These are phyloP conservation scores for Oryza australiensis DNA, from an alignment of 176 grass and related monocot genomes.

Conservation along the genomic window DNA sequence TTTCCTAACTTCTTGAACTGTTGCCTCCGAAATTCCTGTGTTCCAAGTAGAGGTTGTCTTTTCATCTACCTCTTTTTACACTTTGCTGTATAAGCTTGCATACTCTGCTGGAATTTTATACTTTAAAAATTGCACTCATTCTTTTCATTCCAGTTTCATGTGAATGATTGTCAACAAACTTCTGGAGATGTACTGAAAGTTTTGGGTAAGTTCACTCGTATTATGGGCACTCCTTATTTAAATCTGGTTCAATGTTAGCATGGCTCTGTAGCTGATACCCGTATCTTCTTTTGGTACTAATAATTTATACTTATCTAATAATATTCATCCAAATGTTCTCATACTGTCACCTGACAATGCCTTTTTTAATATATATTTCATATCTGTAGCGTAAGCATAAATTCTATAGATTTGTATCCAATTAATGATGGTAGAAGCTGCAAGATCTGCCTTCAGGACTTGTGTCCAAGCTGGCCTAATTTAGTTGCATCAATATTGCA, in stretches of 20 bases:
- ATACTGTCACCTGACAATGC: neutral
- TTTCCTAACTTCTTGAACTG: neutral
- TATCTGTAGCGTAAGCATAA: constrained; percentile 10
- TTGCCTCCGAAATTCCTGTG: neutral
- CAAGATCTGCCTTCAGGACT: neutral
- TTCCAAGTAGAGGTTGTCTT: constrained; percentile 23
- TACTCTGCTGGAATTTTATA: constrained; percentile 21
- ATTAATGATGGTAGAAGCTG: neutral
- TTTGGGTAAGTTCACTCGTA: constrained; percentile 43
- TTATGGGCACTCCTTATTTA: constrained; percentile 27
- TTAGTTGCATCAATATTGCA: neutral
- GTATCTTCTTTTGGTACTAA: neutral
- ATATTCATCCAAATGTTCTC: neutral
- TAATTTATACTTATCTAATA: neutral
- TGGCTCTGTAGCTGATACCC: neutral
- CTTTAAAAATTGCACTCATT: constrained; percentile 26
- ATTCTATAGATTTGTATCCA: constrained; percentile 5
- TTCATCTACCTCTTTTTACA: constrained; percentile 16
- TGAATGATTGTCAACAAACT: constrained; percentile 79
- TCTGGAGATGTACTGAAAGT: constrained; percentile 70
- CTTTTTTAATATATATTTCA: constrained; percentile 5
- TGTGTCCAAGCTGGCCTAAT: neutral
- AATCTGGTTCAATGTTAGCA: constrained; percentile 26
- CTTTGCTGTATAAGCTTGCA: constrained; percentile 27
- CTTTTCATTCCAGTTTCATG: constrained; percentile 78